Base-by-base conservation (phyloP, 345 rosid species). In the Eucalyptus sp. region DNA sequence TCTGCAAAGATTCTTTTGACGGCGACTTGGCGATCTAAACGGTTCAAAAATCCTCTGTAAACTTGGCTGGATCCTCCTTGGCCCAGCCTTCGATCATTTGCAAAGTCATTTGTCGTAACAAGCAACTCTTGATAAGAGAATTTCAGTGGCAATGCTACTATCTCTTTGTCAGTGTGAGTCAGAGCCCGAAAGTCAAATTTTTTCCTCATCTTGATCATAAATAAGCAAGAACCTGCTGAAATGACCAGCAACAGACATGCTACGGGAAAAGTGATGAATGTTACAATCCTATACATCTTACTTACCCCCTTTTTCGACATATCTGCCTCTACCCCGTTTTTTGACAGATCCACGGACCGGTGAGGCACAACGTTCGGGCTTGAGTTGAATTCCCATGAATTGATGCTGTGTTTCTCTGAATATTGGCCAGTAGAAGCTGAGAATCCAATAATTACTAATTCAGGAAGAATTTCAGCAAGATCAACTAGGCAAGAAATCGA, bases 401-500 rank as follows among this genome's bases (percentile, higher is more conserved):
- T 29, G 20, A 64, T 14, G 76, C 20, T 64, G 20, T 64, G 76
- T 14, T 1, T 64, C 76, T 4, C 71, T 2, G 18, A 4, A 29
- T 0, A 4, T 0, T 0, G 0, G 18, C 71, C 18, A 10, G 0
- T 1, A 0, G 71, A 13, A 62, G 71, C 71, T 62, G 18, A 62
- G 9, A 62, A 62, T 31, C 71, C 71, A 62, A 62, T 50, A 0
- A 0, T 5, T 14, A 50, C 52, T 50, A 17, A 50, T 50, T 50
- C 52, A 50, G 17, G 68, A 60, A 62, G 68, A 62, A 6, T 7
- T 2, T 62, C 14, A 62, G 33, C 68, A 62, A 62, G 71, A 62
- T 62, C 33, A 62, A 62, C 8, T 29, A 0, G 9, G 71, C 9
- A 29, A 29, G 71, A 62, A 62, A 62, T 8, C 0, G 33, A 29